Conservation (phyloP, 441 rosid species). For the Pelargonium fulgidum region DNA sequence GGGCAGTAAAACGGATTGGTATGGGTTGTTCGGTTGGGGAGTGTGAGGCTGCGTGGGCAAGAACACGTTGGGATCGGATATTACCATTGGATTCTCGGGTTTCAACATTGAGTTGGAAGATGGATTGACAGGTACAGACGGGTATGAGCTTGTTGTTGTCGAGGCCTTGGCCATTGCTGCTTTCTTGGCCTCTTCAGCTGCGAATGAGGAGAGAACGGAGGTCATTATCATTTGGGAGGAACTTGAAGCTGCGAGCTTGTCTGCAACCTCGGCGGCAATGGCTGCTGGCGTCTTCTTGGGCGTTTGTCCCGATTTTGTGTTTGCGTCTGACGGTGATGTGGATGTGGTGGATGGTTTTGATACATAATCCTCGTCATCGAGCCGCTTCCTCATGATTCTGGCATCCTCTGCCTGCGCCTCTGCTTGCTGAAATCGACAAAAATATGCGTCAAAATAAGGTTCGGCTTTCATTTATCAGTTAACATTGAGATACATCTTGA, state of each 20-base stretch:
- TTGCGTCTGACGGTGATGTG: constrained; percentile 18
- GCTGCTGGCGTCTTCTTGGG: constrained; percentile 68
- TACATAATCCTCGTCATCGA: constrained; percentile 38
- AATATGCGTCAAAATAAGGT: not conserved
- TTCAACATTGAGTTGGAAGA: constrained; percentile 22
- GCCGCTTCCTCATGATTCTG: constrained; percentile 42
- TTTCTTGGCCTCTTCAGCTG: constrained; percentile 77
- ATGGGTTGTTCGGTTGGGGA: constrained; percentile 29
- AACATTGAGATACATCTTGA: no score
- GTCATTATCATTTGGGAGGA: constrained; percentile 91
- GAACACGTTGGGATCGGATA: constrained; percentile 40
- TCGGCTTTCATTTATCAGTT: no score
- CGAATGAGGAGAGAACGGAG: constrained; percentile 80
- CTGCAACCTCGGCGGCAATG: constrained; percentile 93
- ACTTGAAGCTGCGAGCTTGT: constrained; percentile 75
- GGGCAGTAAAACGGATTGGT: constrained; percentile 32
- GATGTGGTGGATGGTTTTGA: constrained; percentile 29
- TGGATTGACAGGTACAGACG: constrained; percentile 15
- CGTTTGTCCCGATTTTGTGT: constrained; percentile 38
- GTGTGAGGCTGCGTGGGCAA: constrained; percentile 36
- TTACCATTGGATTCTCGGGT: constrained; percentile 35
- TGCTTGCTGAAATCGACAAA: constrained; percentile 46
- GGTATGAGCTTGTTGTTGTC: constrained; percentile 21
- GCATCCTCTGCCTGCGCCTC: constrained; percentile 62
- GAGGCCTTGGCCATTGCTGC: constrained; percentile 37